Conservation (phyloP, 768 basidiomycete genomes). For the Tephrocybe sp. region DNA sequence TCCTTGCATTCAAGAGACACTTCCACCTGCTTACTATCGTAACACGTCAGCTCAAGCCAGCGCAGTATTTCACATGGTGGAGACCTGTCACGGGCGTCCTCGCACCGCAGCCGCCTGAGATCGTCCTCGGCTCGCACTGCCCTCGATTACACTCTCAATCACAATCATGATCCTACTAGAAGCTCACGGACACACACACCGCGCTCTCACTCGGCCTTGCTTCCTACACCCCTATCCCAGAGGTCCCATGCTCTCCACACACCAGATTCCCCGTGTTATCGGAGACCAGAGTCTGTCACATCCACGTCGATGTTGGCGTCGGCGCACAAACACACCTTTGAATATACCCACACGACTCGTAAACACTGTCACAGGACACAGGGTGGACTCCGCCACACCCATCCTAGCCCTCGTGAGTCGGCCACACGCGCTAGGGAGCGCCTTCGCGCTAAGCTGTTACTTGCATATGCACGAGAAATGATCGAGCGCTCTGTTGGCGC, state of each 20-base stretch:
- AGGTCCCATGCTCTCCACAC: not conserved
- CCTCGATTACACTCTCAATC: constrained; percentile 2
- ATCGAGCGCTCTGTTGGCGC: constrained; percentile 23
- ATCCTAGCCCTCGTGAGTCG: not conserved
- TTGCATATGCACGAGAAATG: constrained; percentile 28
- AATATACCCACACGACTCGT: constrained; percentile 5
- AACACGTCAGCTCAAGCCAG: constrained; percentile 11
- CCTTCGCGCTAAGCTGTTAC: constrained; percentile 16
- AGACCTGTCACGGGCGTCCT: constrained; percentile 10
- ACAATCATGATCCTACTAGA: not conserved
- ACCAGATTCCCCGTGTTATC: not conserved
- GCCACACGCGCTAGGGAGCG: constrained; percentile 1
- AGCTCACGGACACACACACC: constrained; percentile 4
- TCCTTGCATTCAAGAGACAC: not conserved
- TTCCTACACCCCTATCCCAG: constrained; percentile 19
- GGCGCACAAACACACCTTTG: not conserved
- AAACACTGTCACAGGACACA: not conserved
- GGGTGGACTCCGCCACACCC: constrained; percentile 1
- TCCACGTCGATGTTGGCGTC: not conserved
- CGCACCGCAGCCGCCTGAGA: constrained; percentile 12
- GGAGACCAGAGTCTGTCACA: constrained; percentile 8
- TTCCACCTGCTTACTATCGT: constrained; percentile 9
- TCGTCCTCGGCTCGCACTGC: constrained; percentile 13
- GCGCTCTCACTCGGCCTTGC: constrained; percentile 11
- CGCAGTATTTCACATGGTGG: constrained; percentile 17